Evolutionary conservation across 768 basidiomycete genomes (phyloP), one percentile per base, ranked within the genome.

Genomic region (Tricholoma sp.): DNA sequence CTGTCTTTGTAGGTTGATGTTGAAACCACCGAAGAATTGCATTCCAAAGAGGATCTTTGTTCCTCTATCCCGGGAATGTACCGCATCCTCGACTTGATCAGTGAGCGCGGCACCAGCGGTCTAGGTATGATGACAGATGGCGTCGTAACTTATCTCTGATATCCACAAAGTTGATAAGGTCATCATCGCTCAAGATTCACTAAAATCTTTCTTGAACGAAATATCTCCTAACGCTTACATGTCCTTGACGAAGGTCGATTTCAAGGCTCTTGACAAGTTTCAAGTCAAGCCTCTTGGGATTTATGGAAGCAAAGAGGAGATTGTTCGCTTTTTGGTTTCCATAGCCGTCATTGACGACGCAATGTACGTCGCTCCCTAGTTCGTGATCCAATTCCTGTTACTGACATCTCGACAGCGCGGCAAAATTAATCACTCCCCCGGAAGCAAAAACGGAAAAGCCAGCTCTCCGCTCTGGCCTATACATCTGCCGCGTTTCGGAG

Each of bases 181-280:
- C 35, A 79, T 86, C 66, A 86, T 86, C 27, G 71, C 72, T 2
- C 81, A 83, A 64, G 69, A 75, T 3, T 77, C 81, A 3, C 67
- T 86, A 9, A 68, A 72, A 58, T 59, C 68, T 1, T 77, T 85
- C 51, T 75, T 82, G 61, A 80, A 84, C 50, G 64, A 63, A 14
- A 51, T 84, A 7, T 72, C 63, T 47, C 81, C 84, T 0, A 77
- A 79, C 1, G 77, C 85, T 7, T 85, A 83, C 61, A 59, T 62
- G 1, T 80, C 81, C 0, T 69, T 84, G 52, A 83, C 80, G 1
- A 80, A 76, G 59, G 79, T 86, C 56, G 74, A 85, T 59, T 86
- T 86, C 66, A 74, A 74, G 49, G 65, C 68, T 0, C 70, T 86
- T 5, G 84, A 86, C 62, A 59, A 70, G 3, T 64, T 73, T 16